Evolutionary conservation across 441 rosid species (phyloP).

Genomic region (Omphalea diandra): DNA sequence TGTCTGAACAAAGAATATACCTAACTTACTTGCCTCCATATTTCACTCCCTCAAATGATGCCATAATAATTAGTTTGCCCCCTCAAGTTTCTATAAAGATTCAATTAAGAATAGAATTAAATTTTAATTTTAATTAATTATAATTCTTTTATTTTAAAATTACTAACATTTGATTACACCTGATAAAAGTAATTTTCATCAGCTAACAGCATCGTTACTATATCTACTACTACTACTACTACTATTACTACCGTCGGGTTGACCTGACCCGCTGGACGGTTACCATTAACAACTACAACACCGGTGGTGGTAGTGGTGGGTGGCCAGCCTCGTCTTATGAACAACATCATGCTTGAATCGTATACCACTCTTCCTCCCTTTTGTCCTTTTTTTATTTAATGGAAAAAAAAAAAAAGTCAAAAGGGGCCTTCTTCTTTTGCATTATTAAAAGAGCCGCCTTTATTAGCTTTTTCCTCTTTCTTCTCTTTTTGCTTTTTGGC

Average conservation of each 20-base stretch:
- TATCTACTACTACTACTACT: too few relatives aligned
- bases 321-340: slow-evolving; percentile 13
- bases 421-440: not conserved
- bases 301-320: slow-evolving; percentile 8
- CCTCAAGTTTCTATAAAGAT: too few relatives aligned
- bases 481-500: not conserved
- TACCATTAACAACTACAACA: not conserved
- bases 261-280: slow-evolving; percentile 10
- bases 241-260: too few relatives aligned
- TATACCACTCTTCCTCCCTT: not conserved
- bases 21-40: too few relatives aligned
- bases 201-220: not conserved
- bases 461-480: slow-evolving; percentile 13
- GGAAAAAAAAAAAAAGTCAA: slow-evolving; percentile 10
- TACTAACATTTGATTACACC: too few relatives aligned
- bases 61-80: too few relatives aligned
- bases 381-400: not conserved
- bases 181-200: not conserved
- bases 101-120: too few relatives aligned
- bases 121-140: too few relatives aligned
- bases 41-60: too few relatives aligned
- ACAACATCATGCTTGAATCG: not conserved
- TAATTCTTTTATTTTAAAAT: too few relatives aligned
- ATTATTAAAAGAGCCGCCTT: slow-evolving; percentile 26
- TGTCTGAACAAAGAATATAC: slow-evolving; percentile 12